Evolutionary conservation across 495 filamentous ascomycete species (phyloP), one percentile per base, ranked within the genome.

Genomic region (Beverwykella pulmonaria): DNA sequence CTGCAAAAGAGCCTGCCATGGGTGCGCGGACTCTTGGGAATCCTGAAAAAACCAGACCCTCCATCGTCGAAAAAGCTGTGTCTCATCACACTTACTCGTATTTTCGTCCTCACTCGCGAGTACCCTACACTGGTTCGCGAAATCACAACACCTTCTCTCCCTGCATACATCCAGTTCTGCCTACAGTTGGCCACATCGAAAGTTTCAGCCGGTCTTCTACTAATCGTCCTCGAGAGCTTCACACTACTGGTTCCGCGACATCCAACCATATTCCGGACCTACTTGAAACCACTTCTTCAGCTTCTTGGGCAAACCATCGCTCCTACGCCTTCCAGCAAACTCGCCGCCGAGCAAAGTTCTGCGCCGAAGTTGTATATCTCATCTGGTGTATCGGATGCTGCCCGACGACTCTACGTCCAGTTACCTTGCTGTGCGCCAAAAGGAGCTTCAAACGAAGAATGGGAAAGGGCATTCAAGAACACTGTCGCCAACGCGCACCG

Each of bases 51-150:
- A 87, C 85, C 78, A 1, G 91, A 94, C 70, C 84, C 89, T 3
- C 70, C 84, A n/a, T 82, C 86, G 9, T 86, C 85, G 5, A 91
- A 91, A 73, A 87, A 87, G 74, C 79, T 96, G 64, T 83, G 82
- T 72, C 80, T 95, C 30, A 84, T 94, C 59, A 84, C 90, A 26
- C 73, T 96, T 63, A 90, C 89, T 22, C 88, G 88, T 67, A 92
- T 95, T 60, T 96, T 91, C 81, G 81, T 86, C 58, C 81, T 93
- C 23, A 89, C 90, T 59, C 91, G 92, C 68, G 85, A 86, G 54
- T 90, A 92, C 77, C 90, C 87, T 41, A 92, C 89, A 19, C 81
- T 96, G 23, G 81, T 93, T n/a, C 82, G 92, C 68, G 92, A 96
- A 73, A 89, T 95, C 65, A 92, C 90, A 1, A 95, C 92, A 2